Base-by-base conservation (phyloP, 768 basidiomycete genomes). In the Termitomyces sp. region DNA sequence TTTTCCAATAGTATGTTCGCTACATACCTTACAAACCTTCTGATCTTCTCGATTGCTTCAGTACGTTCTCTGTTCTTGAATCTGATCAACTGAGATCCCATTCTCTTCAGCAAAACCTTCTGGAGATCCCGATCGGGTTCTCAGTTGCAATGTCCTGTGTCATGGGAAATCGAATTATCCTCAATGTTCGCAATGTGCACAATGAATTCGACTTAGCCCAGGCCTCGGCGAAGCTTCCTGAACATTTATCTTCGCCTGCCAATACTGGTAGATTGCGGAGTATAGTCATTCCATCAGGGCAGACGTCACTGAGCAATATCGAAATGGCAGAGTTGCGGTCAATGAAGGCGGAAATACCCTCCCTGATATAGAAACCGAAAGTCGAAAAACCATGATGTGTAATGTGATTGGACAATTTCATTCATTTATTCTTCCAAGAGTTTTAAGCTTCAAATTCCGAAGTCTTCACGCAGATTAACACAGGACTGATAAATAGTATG, bases 61-160 rank as follows among this genome's bases (percentile, higher is more conserved):
- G 75, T 67, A 45, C 33, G 53, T 51, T 50, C 37, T 38, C 42
- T 12, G 28, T 43, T 35, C 15, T 19, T 45, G 30, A 23, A 9
- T 45, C n/a, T 33, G 26, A 23, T 38, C 14, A 37, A 14, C 19
- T 17, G 11, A 44, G 33, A 0, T 17, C 30, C 45, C 11, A 47
- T 52, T 21, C 35, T 45, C 15, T 44, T 14, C 58, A 80, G 78
- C 50, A 64, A 45, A 64, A 62, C 9, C 71, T 78, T 7, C 63
- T 80, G 14, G 83, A 82, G 68, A 75, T 82, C 23, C 80, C 83
- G 0, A 75, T 84, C 55, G 81, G 79, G 14, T 85, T 84, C 66
- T 74, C 81, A 3, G 73, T 83, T 21, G 80, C 83, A 1, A 71
- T 85, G 67, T 80, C 83, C 0, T 83, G 80, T 62, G 78, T 82